A percentile compares a stretch with the other conserved stretches of the same genome.
These are phyloP conservation scores for Trichaptum fuscoviolaceum DNA, from an alignment of 768 basidiomycete species.

Conservation along the genomic window DNA sequence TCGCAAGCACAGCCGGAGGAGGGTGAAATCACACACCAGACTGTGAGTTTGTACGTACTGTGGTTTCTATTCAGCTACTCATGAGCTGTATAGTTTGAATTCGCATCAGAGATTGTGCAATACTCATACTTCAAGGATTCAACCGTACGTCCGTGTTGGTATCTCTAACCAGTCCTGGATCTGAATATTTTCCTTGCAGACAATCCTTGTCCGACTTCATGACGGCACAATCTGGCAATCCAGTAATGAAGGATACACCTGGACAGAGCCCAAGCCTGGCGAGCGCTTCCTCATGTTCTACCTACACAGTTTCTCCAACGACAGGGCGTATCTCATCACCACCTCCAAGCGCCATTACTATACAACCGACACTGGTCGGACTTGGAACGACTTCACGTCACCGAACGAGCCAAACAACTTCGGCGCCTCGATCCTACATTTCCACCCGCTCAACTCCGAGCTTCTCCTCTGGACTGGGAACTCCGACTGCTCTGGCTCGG, in stretches of 20 bases:
- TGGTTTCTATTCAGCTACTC: not conserved
- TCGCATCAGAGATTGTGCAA: conserved; percentile 60
- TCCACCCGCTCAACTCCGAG: conserved; percentile 78
- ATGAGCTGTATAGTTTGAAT: conserved; percentile 49
- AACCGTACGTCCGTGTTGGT: conserved; percentile 46
- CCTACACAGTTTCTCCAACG: conserved; percentile 73
- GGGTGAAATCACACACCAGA: conserved; percentile 73
- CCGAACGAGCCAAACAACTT: conserved; percentile 79
- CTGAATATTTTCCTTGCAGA: conserved; percentile 35
- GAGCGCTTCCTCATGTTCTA: conserved; percentile 77
- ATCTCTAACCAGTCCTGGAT: not conserved
- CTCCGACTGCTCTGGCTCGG: conserved; percentile 48
- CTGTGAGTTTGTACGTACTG: conserved; percentile 38
- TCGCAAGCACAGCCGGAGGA: conserved; percentile 74
- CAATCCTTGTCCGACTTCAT: conserved; percentile 73
- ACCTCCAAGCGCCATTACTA: conserved; percentile 55
- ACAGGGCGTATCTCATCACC: conserved; percentile 91
- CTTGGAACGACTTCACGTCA: conserved; percentile 55
- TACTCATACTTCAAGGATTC: conserved; percentile 84
- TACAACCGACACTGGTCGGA: conserved; percentile 76
- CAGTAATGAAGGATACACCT: conserved; percentile 90
- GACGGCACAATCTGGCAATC: conserved; percentile 91
- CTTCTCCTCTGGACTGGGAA: conserved; percentile 88
- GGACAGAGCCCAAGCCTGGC: conserved; percentile 59
- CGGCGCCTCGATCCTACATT: conserved; percentile 68